A percentile compares a stretch with the other conserved stretches of the same genome.
Conservation (phyloP, 2,329 filamentous ascomycete species). For the Endothia cerciana region DNA sequence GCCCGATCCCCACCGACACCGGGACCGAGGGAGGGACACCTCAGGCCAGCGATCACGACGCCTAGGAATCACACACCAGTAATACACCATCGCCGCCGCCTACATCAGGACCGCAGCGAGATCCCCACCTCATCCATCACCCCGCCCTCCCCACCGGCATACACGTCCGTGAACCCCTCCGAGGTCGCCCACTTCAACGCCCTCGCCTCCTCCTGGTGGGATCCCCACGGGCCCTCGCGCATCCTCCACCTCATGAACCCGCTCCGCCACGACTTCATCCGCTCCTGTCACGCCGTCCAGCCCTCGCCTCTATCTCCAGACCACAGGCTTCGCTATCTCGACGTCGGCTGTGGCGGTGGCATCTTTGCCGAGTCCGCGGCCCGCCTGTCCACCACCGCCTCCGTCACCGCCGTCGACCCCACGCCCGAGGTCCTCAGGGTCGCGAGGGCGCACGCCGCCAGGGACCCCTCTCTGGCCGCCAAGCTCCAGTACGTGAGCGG, state of each 20-base stretch:
- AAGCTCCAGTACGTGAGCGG: conserved; percentile 76
- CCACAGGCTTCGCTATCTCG: conserved; percentile 71
- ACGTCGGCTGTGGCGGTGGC: conserved; percentile 93
- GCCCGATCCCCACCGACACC: conserved; percentile 1
- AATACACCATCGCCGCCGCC: conserved; percentile 7
- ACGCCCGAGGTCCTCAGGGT: conserved; percentile 74
- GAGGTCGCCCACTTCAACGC: conserved; percentile 95
- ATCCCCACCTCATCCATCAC: background rate
- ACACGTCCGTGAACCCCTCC: conserved; percentile 79
- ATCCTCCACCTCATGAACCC: conserved; percentile 98
- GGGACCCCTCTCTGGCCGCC: conserved; percentile 68
- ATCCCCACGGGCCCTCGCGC: conserved; percentile 87
- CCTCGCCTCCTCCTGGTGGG: conserved; percentile 96
- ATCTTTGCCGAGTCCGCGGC: conserved; percentile 93
- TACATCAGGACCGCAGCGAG: conserved; percentile 6
- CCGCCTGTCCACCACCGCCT: conserved; percentile 63
- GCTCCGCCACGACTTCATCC: conserved; percentile 90
- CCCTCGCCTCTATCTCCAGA: conserved; percentile 40
- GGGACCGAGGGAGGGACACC: background rate
- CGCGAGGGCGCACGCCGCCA: conserved; percentile 74
- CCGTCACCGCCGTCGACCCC: conserved; percentile 79
- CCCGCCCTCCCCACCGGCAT: conserved; percentile 34
- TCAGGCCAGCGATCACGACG: too few species aligned
- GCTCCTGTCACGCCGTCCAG: conserved; percentile 66
- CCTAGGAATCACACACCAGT: conserved; percentile 18